These are phyloP conservation scores for Cordyceps farinosa DNA, from an alignment of 2,329 filamentous ascomycete species.

Conservation along the genomic window DNA sequence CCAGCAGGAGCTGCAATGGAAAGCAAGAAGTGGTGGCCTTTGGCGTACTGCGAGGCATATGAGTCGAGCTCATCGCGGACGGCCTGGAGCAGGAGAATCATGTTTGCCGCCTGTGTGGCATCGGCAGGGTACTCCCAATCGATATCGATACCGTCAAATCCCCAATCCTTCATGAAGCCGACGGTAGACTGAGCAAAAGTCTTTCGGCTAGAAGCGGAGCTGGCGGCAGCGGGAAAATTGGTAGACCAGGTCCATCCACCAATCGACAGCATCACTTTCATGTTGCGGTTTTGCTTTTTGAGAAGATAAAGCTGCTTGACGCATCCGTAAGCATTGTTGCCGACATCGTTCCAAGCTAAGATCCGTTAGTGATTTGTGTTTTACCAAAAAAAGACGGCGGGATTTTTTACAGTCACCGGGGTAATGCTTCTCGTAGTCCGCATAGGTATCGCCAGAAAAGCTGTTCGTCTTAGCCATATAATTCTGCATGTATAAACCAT, in stretches of 20 bases:
- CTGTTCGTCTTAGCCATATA: constrained; percentile 29
- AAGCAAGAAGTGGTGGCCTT: constrained; percentile 50
- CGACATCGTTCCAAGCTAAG: constrained; percentile 54
- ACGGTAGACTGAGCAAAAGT: constrained; percentile 69
- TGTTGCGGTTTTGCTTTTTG: constrained; percentile 71
- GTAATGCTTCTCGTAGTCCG: constrained; percentile 72
- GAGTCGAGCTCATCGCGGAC: constrained; percentile 46
- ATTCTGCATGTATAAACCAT: too few species aligned
- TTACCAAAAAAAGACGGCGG: neutral
- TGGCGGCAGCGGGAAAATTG: constrained; percentile 67
- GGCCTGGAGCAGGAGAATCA: constrained; percentile 42
- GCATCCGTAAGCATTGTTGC: constrained; percentile 75
- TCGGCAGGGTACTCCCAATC: constrained; percentile 40
- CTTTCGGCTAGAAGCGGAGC: constrained; percentile 56
- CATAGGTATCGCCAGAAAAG: constrained; percentile 63
- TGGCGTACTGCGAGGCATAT: constrained; percentile 42
- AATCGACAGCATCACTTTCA: constrained; percentile 77
- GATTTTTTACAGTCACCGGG: constrained; percentile 54
- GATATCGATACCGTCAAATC: constrained; percentile 51
- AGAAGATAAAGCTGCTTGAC: constrained; percentile 74
- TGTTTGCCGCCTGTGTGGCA: constrained; percentile 40
- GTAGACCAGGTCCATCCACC: constrained; percentile 82
- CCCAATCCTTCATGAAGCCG: constrained; percentile 67
- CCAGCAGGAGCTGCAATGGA: constrained; percentile 53
- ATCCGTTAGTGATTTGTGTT: constrained; percentile 24